Conservation (phyloP, 164 flowering plant genomes). For the Stephania cephalantha region DNA sequence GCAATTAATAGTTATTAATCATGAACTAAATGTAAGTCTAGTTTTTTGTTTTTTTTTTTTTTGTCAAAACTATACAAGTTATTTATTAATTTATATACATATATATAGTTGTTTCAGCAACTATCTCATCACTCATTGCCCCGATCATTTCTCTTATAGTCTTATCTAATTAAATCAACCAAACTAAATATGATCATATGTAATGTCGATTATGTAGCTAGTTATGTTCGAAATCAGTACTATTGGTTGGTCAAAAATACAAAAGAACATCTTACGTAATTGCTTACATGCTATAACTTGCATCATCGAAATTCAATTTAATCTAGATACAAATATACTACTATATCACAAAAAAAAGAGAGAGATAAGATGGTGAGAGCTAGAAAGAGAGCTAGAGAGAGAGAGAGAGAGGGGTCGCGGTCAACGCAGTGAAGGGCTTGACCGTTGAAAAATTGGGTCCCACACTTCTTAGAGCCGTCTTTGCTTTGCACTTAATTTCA, state of each 20-base stretch:
- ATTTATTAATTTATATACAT: no score
- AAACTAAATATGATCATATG: no score
- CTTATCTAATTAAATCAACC: no score
- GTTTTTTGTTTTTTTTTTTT: no score
- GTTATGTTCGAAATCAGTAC: not conserved
- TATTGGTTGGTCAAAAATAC: slow-evolving; percentile 1
- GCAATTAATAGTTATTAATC: no score
- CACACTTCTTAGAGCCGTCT: not conserved
- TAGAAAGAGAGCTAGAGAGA: not conserved
- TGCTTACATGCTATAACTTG: not conserved
- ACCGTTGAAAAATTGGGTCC: not conserved
- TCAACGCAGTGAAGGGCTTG: not conserved
- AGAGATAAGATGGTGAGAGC: not conserved
- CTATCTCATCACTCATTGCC: no score
- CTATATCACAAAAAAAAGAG: not conserved
- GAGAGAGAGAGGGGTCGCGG: not conserved
- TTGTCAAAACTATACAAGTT: no score
- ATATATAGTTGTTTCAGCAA: no score
- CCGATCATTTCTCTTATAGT: no score
- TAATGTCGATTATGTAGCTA: no score
- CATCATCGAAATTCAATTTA: not conserved
- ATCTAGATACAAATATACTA: not conserved
- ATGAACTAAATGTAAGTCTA: no score
- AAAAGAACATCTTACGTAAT: not conserved
- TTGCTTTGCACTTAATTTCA: not conserved